Evolutionary conservation across 2,329 filamentous ascomycete genomes (phyloP).

Genomic region (Colletotrichum euphorbiae): DNA sequence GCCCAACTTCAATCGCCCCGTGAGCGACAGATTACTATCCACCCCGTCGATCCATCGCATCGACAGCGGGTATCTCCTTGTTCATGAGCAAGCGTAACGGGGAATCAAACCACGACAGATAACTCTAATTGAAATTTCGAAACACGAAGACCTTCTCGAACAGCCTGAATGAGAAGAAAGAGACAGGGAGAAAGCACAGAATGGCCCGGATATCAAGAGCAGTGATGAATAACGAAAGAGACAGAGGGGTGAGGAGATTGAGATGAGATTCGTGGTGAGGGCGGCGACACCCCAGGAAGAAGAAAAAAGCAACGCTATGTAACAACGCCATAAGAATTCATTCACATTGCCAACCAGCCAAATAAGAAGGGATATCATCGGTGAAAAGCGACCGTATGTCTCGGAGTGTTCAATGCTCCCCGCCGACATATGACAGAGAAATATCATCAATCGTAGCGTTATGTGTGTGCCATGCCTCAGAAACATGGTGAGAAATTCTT

Average conservation of each 20-base stretch:
- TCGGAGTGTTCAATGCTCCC: conserved; percentile 13
- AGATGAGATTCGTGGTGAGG: conserved; percentile 9
- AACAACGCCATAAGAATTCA: conserved; percentile 26
- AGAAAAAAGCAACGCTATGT: conserved; percentile 36
- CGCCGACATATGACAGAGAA: conserved; percentile 24
- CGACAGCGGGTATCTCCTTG: conserved; percentile 37
- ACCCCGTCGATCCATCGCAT: conserved; percentile 21
- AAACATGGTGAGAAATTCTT: neutral
- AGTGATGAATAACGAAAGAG: neutral
- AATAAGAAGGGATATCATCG: conserved; percentile 33
- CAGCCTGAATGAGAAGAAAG: neutral
- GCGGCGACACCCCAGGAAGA: neutral
- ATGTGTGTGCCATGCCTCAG: conserved; percentile 1
- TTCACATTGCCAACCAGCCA: conserved; percentile 22
- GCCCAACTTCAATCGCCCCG: neutral
- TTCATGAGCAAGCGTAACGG: conserved; percentile 35
- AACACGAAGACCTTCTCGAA: neutral
- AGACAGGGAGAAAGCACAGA: neutral
- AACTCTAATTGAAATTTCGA: conserved; percentile 27
- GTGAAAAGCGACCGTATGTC: conserved; percentile 30
- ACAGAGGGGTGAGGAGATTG: neutral
- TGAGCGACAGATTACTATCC: conserved; percentile 29
- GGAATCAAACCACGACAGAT: conserved; percentile 20
- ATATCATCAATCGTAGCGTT: conserved; percentile 34
- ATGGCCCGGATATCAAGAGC: conserved; percentile 25